Percentiles rank a stretch among this genome's conserved stretches.
phyloP scores from a whole-genome alignment of 495 filamentous ascomycete genomes.

The Hypomontagnella submonticulosa region DNA sequence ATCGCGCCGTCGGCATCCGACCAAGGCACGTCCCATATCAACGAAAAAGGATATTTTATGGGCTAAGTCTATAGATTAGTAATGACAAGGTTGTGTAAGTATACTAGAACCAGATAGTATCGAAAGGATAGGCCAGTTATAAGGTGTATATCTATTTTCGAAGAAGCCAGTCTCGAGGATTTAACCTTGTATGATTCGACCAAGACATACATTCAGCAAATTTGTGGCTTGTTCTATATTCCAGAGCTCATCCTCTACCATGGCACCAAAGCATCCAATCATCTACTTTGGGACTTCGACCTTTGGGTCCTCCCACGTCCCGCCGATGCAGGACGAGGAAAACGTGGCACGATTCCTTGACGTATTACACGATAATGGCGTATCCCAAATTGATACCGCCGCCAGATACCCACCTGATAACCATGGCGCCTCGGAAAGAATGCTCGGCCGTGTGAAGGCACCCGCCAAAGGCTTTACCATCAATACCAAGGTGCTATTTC shows the following conservation, averaged over 20 bases:
- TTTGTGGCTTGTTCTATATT: no score
- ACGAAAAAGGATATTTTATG: not conserved
- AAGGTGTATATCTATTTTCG: no score
- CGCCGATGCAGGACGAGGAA: slow-evolving; percentile 13
- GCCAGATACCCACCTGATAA: slow-evolving; percentile 31
- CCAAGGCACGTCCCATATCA: not conserved
- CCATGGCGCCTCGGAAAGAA: slow-evolving; percentile 35
- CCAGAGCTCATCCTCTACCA: not conserved
- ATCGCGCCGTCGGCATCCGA: slow-evolving; percentile 5
- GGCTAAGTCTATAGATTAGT: not conserved
- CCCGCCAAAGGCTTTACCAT: slow-evolving; percentile 40
- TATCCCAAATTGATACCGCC: slow-evolving; percentile 31
- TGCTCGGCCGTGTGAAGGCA: slow-evolving; percentile 41
- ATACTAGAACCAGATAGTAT: no score
- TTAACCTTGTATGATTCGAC: no score
- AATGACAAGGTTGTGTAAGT: slow-evolving; percentile 1
- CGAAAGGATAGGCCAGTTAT: no score
- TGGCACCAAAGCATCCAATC: slow-evolving; percentile 16
- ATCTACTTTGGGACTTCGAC: slow-evolving; percentile 23
- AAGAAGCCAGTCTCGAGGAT: no score
- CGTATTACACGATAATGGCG: slow-evolving; percentile 8
- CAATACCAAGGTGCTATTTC: slow-evolving; percentile 43
- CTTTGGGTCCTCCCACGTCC: slow-evolving; percentile 25
- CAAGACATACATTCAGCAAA: no score
- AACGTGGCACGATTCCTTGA: slow-evolving; percentile 15